Evolutionary conservation across 2,329 filamentous ascomycete species (phyloP).

Genomic region (Aspergillus quadrilineatus): DNA sequence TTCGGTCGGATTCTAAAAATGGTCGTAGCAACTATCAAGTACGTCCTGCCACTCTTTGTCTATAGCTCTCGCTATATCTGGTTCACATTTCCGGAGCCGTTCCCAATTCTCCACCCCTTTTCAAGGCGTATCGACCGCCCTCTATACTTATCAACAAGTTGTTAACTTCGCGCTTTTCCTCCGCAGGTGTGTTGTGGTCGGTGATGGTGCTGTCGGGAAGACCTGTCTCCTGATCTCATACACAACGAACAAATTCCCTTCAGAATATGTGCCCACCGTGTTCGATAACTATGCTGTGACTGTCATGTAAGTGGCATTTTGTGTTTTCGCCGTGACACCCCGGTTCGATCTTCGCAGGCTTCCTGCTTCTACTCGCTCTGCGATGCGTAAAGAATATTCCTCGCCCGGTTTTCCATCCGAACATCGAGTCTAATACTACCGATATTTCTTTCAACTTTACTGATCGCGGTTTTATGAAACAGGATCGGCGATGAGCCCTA

Average conservation of each 20-base stretch:
- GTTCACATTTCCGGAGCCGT: constrained; percentile 2
- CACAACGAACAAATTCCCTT: constrained; percentile 99
- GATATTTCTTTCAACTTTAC: not conserved
- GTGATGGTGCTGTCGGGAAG: constrained; percentile 98
- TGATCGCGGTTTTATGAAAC: constrained; percentile 12
- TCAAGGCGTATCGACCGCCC: constrained; percentile 6
- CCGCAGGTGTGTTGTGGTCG: constrained; percentile 91
- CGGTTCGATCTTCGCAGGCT: not conserved
- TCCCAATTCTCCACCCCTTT: constrained; percentile 8
- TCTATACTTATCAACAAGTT: constrained; percentile 13
- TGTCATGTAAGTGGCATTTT: constrained; percentile 76
- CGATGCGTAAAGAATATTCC: not conserved
- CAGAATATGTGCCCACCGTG: constrained; percentile 98
- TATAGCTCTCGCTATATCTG: constrained; percentile 10
- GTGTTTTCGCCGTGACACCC: not conserved
- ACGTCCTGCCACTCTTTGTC: constrained; percentile 28
- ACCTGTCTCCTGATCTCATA: constrained; percentile 99
- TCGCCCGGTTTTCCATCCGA: not conserved
- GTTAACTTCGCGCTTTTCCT: constrained; percentile 21
- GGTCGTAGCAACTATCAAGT: constrained; percentile 67
- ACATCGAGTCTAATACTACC: not conserved
- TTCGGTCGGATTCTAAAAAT: constrained; percentile 38
- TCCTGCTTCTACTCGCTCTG: not conserved
- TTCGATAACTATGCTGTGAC: constrained; percentile 99
- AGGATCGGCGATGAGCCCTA: constrained; percentile 99